A percentile compares a stretch with the other conserved stretches of the same genome.
Evolutionary conservation across 176 grass and related monocot species (phyloP).

Genomic region (Rhipidocladum racemiflorum): DNA sequence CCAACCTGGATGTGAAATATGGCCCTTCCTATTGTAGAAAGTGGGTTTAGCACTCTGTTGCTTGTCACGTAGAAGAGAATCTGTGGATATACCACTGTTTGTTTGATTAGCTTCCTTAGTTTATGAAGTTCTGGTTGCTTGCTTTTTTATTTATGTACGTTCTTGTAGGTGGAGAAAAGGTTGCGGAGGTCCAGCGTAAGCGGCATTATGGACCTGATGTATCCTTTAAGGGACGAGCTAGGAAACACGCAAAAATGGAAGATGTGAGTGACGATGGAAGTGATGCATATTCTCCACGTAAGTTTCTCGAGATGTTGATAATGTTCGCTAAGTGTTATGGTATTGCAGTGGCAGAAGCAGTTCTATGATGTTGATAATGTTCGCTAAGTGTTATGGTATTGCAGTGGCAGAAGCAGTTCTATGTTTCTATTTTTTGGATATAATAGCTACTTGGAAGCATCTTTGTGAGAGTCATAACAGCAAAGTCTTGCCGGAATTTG

Average conservation of each 20-base stretch:
- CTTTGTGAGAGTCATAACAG: constrained; percentile 1
- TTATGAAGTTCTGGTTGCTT: background rate
- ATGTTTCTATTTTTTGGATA: background rate
- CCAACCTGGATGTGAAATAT: background rate
- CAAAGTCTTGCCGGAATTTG: constrained; percentile 6
- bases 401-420: background rate
- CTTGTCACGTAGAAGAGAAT: background rate
- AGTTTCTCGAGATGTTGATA: constrained; percentile 28
- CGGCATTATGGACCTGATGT: constrained; percentile 63
- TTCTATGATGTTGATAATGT: background rate
- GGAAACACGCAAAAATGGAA: constrained; percentile 74
- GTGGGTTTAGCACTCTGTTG: background rate
- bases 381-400: background rate
- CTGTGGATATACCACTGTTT: background rate
- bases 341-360: background rate
- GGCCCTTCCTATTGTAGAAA: background rate
- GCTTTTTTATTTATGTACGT: background rate
- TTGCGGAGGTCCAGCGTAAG: constrained; percentile 64
- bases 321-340: background rate
- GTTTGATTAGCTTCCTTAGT: background rate
- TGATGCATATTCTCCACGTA: constrained; percentile 61
- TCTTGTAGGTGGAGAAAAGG: constrained; percentile 68
- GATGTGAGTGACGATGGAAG: constrained; percentile 55
- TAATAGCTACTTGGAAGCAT: constrained; percentile 8
- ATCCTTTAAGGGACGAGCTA: constrained; percentile 64